Evolutionary conservation across 768 basidiomycete species (phyloP), one percentile per base, ranked within the genome.

Genomic region (Termitomyces sp.): DNA sequence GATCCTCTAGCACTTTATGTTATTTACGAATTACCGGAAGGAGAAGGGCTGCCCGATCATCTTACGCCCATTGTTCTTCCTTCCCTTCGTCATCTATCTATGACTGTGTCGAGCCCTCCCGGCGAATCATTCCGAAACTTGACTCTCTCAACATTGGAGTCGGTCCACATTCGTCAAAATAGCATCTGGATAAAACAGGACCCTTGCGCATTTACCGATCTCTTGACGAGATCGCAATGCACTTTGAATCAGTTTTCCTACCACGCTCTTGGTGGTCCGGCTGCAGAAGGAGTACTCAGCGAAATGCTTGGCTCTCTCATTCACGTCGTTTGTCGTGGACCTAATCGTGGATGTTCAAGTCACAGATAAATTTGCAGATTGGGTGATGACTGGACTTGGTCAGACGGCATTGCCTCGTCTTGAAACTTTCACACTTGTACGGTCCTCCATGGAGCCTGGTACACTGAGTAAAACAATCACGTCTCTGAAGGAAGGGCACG

Each of bases 221-320:
- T 59, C 43, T 41, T 59, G 43, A 55, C 18, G 43, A 51, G 54
- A 18, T 59, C 58, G n/a, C 8, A 52, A 9, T 58, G 57, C 45
- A 9, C 14, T 18, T 45, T 58, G n/a, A 58, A 52, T n/a, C n/a
- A 18, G n/a, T 59, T 52, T 28, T 55, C 50, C 3, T 59, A 55
- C 20, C 14, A 45, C 11, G 47, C 48, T 32, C 44, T 50, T 38
- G 47, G 41, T 7, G 33, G 26, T 41, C 54, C 54, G 14, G 22
- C 30, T 7, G 50, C 28, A 30, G 49, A 59, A 41, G 14, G 38
- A 5, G 11, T 59, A 14, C 54, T 55, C 43, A 9, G 13, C 26
- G 41, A 51, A 6, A 52, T 59, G 9, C 40, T 59, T 10, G 36
- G 8, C 10, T 59, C 54, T 18, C 49, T n/a, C 58, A 38, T 26